Base-by-base conservation (phyloP, 2,329 filamentous ascomycete genomes). In the Fusarium piperis region DNA sequence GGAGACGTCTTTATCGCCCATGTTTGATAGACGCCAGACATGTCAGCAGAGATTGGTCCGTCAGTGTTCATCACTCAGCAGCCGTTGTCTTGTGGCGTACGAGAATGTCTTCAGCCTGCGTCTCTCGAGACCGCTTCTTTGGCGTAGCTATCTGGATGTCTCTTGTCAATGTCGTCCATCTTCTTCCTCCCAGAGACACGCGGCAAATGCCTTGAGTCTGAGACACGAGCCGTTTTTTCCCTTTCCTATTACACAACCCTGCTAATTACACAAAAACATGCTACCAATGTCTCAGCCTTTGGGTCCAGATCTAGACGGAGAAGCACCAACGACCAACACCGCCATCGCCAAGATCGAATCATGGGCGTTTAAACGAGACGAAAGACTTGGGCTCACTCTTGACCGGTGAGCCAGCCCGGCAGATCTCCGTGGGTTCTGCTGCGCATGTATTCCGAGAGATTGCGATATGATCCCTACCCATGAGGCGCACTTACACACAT, bases 51-150 rank as follows among this genome's bases (percentile, higher is more conserved):
- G 57, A 70, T 61, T 67, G 63, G 56, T 48, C 56, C 53, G 55
- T 53, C 44, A 68, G 32, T 12, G 60, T 41, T 59, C 41, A 56
- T 62, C 56, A 52, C 58, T 64, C 53, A 48, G 57, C 58, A 59
- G 35, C 70, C 62, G 67, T 74, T 74, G 64, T 62, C 57, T 59
- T 48, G 69, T 74, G 67, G 73, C 69, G 71, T 46, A 71, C 59
- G 33, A 51, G 44, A 38, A 32, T 60, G 58, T 28, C 46, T 41
- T 30, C 36, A 18, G 20, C n/a, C 18, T 30, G 36, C 36, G n/a
- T 33, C 32, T 33, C 32, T 59, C 56, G 15, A 59, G 56, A 46
- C 56, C 20, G 16, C 38, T 36, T 35, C 52, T 26, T 35, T 28
- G 23, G 44, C 26, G 44, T 26, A 26, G 32, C 20, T 53, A 35